phyloP scores from a whole-genome alignment of 768 basidiomycete genomes.

The Leccinum boreale region DNA sequence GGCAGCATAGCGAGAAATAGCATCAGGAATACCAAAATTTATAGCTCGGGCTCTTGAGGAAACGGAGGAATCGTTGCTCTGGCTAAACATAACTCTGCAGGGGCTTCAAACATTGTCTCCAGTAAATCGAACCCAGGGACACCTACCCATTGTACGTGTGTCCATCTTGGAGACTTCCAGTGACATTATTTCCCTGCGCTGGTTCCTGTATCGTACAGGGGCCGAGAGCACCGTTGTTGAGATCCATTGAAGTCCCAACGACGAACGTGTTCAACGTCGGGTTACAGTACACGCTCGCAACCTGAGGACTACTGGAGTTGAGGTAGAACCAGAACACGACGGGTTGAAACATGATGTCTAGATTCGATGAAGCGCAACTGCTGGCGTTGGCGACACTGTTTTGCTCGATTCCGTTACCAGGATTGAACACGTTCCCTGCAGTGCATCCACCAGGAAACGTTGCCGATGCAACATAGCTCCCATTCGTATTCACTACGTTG shows the following conservation, averaged over 20 bases:
- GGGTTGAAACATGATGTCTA: constrained; percentile 43
- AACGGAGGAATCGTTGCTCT: constrained; percentile 42
- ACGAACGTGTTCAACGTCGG: constrained; percentile 46
- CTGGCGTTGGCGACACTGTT: constrained; percentile 45
- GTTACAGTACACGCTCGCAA: constrained; percentile 53
- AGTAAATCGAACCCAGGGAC: neutral
- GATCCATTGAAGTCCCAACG: constrained; percentile 41
- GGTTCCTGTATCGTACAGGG: constrained; percentile 33
- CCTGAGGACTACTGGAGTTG: constrained; percentile 35
- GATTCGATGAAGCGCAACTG: constrained; percentile 27
- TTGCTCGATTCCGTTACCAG: constrained; percentile 39
- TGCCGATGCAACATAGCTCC: constrained; percentile 39
- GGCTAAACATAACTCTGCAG: constrained; percentile 40
- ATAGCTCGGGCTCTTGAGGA: constrained; percentile 49
- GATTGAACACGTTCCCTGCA: constrained; percentile 35
- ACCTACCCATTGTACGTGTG: constrained; percentile 58
- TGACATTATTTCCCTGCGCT: constrained; percentile 46
- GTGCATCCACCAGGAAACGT: constrained; percentile 50
- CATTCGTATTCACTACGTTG: constrained; percentile 18
- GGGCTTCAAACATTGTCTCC: neutral
- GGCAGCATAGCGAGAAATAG: constrained; percentile 54
- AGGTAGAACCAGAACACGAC: constrained; percentile 71
- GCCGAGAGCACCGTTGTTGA: constrained; percentile 42
- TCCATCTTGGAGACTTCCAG: constrained; percentile 43
- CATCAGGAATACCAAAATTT: constrained; percentile 52